Evolutionary conservation across 139 green algal genomes (phyloP), one percentile per base, ranked within the genome.

Genomic region (Nannochloris sp.): DNA sequence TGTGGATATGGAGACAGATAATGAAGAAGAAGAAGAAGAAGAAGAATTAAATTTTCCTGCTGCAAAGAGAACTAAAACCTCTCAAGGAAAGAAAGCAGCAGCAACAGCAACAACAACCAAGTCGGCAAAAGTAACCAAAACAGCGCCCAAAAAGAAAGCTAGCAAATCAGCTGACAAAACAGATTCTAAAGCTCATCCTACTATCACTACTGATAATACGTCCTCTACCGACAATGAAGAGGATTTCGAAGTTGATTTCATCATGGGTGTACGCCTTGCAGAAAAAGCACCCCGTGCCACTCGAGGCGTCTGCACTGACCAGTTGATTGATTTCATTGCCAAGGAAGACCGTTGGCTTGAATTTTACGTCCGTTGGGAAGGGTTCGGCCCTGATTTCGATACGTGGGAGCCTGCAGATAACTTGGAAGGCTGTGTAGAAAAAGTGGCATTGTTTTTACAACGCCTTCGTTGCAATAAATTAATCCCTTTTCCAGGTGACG

Each of bases 401-500:
- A 68, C 34, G 47, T 39, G 37, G 60, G 34, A 32, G 38, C 37
- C 37, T 7, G 19, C 2, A 30, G 8, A 13, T 19, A 23, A 9
- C 12, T 29, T 60, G 2, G 44, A 39, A 29, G 9, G 24, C 4
- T 45, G 15, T 6, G 33, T n/a, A 13, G 32, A 70, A 13, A 8
- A 14, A n/a, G 7, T 45, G 6, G 31, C 8, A 53, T 10, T 9
- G 25, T 65, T 67, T 47, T 37, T 60, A 7, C 12, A 37, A 8
- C 8, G 14, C 33, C 14, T 67, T 13, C 42, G 42, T 23, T 42
- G 13, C 7, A 3, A 5, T 33, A 59, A 71, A 27, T 7, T 10
- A 19, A 71, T 80, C 6, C 78, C 77, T 4, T 58, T 76, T 46
- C 73, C 76, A 4, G 86, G 86, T 0, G 74, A 85, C 14, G 78